Conservation (phyloP, 257 asterid genomes). For the Nemophila menziesii region DNA sequence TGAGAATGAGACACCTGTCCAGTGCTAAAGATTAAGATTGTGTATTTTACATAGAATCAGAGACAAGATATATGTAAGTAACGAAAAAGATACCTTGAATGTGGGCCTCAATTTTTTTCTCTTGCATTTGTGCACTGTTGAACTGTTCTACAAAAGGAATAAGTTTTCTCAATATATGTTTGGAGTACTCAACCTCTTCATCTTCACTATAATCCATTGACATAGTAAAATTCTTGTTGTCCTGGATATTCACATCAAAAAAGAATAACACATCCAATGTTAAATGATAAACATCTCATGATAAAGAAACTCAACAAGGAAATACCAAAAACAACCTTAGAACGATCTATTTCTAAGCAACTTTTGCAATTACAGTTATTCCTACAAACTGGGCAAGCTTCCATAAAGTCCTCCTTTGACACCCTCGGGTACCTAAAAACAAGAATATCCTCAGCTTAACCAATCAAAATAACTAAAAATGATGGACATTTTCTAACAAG, state of each 20-base stretch:
- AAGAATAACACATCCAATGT: background rate
- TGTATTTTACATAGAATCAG: background rate
- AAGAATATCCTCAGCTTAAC: background rate
- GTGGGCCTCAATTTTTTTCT: slow-evolving; percentile 58
- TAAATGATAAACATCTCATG: slow-evolving; percentile 1
- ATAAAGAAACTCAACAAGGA: slow-evolving; percentile 4
- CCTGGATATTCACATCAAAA: slow-evolving; percentile 20
- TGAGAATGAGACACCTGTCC: slow-evolving; percentile 41
- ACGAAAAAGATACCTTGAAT: slow-evolving; percentile 35
- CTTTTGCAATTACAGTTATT: slow-evolving; percentile 79
- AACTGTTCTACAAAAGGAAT: slow-evolving; percentile 57
- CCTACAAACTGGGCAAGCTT: slow-evolving; percentile 74
- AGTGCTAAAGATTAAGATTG: background rate
- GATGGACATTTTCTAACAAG: background rate
- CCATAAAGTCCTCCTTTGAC: slow-evolving; percentile 54
- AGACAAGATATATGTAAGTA: background rate
- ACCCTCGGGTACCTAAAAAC: slow-evolving; percentile 64
- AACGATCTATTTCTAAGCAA: slow-evolving; percentile 57
- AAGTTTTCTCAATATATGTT: slow-evolving; percentile 43
- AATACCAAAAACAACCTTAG: slow-evolving; percentile 31
- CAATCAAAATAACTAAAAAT: background rate
- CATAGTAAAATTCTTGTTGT: slow-evolving; percentile 21
- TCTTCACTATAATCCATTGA: slow-evolving; percentile 17
- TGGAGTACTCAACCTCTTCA: slow-evolving; percentile 38
- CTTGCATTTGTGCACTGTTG: slow-evolving; percentile 43